phyloP scores from a whole-genome alignment of 345 rosid genomes.

The Camelina hispida region DNA sequence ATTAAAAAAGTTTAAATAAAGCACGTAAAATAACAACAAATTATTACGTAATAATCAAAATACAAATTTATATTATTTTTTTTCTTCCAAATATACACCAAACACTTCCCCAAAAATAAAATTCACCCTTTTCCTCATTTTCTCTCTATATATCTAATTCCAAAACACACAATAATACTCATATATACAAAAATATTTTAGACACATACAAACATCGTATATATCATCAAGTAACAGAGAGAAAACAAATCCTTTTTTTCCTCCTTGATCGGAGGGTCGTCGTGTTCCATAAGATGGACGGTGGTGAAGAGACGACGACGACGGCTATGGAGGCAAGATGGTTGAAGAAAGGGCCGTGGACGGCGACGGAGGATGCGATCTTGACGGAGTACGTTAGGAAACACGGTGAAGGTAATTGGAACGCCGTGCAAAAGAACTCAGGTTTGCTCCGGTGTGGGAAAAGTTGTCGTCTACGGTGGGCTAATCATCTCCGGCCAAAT shows the following conservation, averaged over 20 bases:
- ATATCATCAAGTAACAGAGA: conserved; percentile 31
- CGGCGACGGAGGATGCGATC: conserved; percentile 71
- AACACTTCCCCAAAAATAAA: conserved; percentile 26
- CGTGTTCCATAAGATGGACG: conserved; percentile 36
- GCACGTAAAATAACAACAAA: conserved; percentile 41
- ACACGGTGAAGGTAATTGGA: conserved; percentile 90
- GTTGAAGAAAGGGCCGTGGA: conserved; percentile 91
- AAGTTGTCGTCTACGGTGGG: conserved; percentile 92
- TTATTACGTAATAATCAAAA: conserved; percentile 41
- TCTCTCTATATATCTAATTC: conserved; percentile 39
- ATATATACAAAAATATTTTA: conserved; percentile 37
- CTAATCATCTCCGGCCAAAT: conserved; percentile 86
- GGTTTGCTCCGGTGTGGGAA: conserved; percentile 86
- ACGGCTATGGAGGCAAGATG: conserved; percentile 36
- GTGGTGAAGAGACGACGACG: conserved; percentile 27
- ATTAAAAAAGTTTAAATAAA: conserved; percentile 39
- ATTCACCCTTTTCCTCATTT: conserved; percentile 21
- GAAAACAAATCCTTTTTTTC: conserved; percentile 23
- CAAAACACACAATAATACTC: conserved; percentile 28
- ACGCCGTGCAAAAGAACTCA: conserved; percentile 70
- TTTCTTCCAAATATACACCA: conserved; percentile 37
- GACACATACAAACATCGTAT: conserved; percentile 34
- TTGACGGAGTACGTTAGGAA: conserved; percentile 70
- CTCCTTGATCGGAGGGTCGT: conserved; percentile 41
- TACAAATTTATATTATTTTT: background rate